Base-by-base conservation (phyloP, 2,329 filamentous ascomycete species). In the Neurospora sp. region DNA sequence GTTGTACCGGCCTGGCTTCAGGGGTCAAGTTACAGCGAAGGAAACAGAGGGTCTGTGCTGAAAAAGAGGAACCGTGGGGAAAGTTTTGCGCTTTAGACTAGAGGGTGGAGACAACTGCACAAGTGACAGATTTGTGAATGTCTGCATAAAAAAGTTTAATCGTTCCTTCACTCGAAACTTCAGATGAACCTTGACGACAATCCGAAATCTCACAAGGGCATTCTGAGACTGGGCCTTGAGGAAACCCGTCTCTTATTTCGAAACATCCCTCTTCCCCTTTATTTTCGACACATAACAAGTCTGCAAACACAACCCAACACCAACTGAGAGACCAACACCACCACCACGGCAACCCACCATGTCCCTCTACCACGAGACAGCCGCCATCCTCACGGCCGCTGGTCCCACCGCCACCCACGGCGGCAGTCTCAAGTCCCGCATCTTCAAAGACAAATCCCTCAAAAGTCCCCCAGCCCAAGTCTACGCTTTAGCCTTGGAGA, bases 291-390 rank as follows among this genome's bases (percentile, higher is more conserved):
- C 7, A 52, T 7, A 58, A 2, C 7, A 36, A 33, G 28, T 62
- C 7, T 10, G 0, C 23, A 36, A 62, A 62, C 13, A 62, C 7
- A 33, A 33, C 6, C 0, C 52, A 17, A 17, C 52, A 36, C 15
- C 52, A 13, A 62, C 52, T 36, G 52, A 33, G 15, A 58, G 15
- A 19, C n/a, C 42, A 19, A n/a, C n/a, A 46, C 39, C 2, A 46
- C 39, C 2, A n/a, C 17, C 36, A 11, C 39, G 1, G 13, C 39
- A 42, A 42, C 4, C 19, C 23, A 39, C n/a, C 67, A 98, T 98
- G 95, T 97, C 94, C 67, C 90, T 99, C 70, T 99, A 99, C 79
- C 91, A 97, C 79, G 96, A 98, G 82, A 91, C 94, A 7, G 93
- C 91, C 4, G 85, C 89, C 15, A 84, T 97, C 42, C 82, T 99